Percentiles rank a stretch among this genome's conserved stretches.
These are phyloP conservation scores for Sambucus nigra DNA, from an alignment of 129 eudicot species.

Conservation along the genomic window DNA sequence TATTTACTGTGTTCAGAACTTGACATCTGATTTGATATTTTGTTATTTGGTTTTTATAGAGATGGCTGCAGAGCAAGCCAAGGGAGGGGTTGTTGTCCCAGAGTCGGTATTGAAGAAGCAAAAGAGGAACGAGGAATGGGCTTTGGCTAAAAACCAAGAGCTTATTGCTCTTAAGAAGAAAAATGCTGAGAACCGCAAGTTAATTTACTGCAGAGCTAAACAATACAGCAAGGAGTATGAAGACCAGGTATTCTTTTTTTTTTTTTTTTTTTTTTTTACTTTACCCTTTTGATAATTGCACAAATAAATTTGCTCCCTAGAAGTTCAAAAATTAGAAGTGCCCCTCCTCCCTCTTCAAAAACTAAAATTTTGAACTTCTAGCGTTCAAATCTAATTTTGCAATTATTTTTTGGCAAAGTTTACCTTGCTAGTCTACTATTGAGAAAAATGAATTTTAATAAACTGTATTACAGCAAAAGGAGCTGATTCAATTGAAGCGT, in stretches of 20 bases:
- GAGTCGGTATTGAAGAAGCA: conserved; percentile 78
- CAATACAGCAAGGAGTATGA: conserved; percentile 58
- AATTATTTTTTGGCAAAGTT: too few relatives aligned
- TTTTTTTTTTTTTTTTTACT: not conserved
- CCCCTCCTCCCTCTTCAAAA: too few relatives aligned
- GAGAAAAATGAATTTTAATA: too few relatives aligned
- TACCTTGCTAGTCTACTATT: too few relatives aligned
- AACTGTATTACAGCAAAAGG: conserved; percentile 39
- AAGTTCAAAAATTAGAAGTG: too few relatives aligned
- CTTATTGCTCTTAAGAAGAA: conserved; percentile 45
- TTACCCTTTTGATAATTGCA: too few relatives aligned
- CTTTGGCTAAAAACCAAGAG: conserved; percentile 46
- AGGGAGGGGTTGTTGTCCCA: conserved; percentile 41
- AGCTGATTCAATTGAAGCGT: conserved; percentile 55
- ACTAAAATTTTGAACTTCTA: too few relatives aligned
- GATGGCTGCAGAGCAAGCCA: conserved; percentile 38
- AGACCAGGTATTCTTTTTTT: conserved; percentile 31
- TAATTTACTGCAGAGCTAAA: conserved; percentile 50
- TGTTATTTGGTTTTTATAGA: conserved; percentile 11
- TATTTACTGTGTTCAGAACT: too few relatives aligned
- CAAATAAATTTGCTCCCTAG: too few relatives aligned
- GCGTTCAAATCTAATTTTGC: too few relatives aligned
- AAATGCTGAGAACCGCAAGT: conserved; percentile 47
- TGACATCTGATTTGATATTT: too few relatives aligned
- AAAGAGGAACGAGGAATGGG: conserved; percentile 81